Evolutionary conservation across 345 rosid genomes (phyloP).

Genomic region (Heritiera littoralis): DNA sequence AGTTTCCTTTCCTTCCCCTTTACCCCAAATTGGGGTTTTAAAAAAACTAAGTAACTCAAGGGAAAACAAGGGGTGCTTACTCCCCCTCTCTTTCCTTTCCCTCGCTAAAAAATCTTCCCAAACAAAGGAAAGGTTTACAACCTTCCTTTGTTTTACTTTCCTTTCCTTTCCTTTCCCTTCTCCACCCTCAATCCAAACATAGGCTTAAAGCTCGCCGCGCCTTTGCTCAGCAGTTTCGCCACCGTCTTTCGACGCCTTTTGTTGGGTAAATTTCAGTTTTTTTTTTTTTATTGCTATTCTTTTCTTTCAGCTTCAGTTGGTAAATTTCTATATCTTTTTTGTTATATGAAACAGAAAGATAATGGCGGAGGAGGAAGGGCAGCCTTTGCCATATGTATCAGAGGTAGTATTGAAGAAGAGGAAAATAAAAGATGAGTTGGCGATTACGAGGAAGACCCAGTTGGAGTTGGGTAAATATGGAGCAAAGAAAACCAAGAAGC

Average conservation of each 20-base stretch:
- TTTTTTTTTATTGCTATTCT: background rate
- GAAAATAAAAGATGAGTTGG: conserved; percentile 73
- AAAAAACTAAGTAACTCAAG: too few species aligned
- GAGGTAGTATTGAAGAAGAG: conserved; percentile 89
- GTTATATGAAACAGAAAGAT: background rate
- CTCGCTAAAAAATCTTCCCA: too few species aligned
- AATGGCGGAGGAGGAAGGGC: conserved; percentile 62
- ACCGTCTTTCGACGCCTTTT: background rate
- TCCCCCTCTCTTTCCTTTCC: too few species aligned
- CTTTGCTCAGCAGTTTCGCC: background rate
- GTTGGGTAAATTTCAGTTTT: background rate
- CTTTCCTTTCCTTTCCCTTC: too few species aligned
- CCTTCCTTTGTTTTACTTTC: too few species aligned
- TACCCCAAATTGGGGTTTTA: too few species aligned
- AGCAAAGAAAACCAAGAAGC: conserved; percentile 43
- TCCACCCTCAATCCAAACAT: too few species aligned
- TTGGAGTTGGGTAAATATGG: conserved; percentile 63
- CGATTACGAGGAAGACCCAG: conserved; percentile 70
- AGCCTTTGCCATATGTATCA: conserved; percentile 56
- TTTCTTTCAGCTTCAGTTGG: background rate
- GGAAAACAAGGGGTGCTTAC: too few species aligned
- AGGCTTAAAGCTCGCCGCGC: background rate
- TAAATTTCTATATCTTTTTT: background rate
- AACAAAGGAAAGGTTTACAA: too few species aligned
- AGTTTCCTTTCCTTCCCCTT: too few species aligned